Evolutionary conservation across 441 rosid genomes (phyloP).

Genomic region (Corymbia citriodora): DNA sequence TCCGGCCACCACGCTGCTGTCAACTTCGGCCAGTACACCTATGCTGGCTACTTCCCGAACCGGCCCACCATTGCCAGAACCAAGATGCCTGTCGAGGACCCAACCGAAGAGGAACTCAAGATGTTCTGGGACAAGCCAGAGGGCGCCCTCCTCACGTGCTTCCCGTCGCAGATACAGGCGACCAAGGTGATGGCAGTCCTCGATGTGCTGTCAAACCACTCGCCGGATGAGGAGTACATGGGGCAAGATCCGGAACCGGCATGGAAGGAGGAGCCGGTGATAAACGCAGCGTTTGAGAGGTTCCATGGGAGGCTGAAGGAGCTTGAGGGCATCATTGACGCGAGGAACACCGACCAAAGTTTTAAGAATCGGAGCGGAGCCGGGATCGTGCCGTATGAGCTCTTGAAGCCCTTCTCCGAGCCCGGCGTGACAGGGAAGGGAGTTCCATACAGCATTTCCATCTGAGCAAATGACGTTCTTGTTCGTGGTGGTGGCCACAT

Average conservation of each 20-base stretch:
- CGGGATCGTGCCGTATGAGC: conserved; percentile 33
- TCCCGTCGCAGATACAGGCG: conserved; percentile 61
- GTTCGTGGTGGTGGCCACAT: not conserved
- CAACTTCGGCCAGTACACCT: conserved; percentile 62
- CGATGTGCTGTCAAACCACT: conserved; percentile 51
- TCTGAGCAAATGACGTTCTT: not conserved
- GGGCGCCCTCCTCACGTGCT: conserved; percentile 26
- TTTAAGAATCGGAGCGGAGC: conserved; percentile 46
- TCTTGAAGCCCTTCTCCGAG: conserved; percentile 44
- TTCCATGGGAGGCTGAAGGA: conserved; percentile 33
- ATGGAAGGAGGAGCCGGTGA: conserved; percentile 39
- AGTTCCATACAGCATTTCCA: conserved; percentile 40
- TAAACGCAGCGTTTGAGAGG: conserved; percentile 50
- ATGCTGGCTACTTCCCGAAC: conserved; percentile 65
- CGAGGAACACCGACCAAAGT: conserved; percentile 19
- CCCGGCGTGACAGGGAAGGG: conserved; percentile 53
- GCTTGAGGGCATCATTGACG: conserved; percentile 34
- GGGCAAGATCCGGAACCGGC: conserved; percentile 46
- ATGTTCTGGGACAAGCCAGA: conserved; percentile 37
- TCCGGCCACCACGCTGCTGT: conserved; percentile 59
- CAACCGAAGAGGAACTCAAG: conserved; percentile 24
- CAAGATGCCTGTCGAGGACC: conserved; percentile 54
- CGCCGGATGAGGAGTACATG: conserved; percentile 69
- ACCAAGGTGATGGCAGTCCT: conserved; percentile 39
- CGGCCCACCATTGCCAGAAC: conserved; percentile 52